Percentiles rank a stretch among this genome's conserved stretches.
These are phyloP conservation scores for Dissophora ornata DNA, from an alignment of 192 early-diverging fungal genomes.

Conservation along the genomic window DNA sequence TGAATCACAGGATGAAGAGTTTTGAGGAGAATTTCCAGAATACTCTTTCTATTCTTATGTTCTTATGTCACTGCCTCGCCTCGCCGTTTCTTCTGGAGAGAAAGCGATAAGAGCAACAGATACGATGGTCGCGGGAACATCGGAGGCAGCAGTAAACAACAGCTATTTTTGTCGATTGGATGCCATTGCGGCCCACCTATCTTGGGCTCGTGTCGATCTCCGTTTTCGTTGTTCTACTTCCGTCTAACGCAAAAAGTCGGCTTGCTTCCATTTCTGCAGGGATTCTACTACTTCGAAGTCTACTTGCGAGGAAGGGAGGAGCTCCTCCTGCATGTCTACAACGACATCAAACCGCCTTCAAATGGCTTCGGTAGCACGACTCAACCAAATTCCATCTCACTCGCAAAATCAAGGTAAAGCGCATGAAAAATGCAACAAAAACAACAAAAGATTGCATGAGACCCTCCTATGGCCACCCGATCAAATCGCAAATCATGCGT, in stretches of 20 bases:
- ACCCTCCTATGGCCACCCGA: background rate
- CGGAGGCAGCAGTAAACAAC: too few species aligned
- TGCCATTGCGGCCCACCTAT: too few species aligned
- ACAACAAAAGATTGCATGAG: background rate
- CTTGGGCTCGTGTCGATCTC: too few species aligned
- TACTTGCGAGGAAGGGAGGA: constrained; percentile 78
- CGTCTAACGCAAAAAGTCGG: background rate
- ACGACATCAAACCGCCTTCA: constrained; percentile 48
- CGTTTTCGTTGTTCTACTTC: background rate
- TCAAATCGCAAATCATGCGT: constrained; percentile 23
- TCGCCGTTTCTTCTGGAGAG: too few species aligned
- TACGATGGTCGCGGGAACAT: too few species aligned
- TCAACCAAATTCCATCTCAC: constrained; percentile 55
- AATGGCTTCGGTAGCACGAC: constrained; percentile 14
- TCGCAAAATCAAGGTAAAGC: constrained; percentile 61
- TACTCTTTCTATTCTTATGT: too few species aligned
- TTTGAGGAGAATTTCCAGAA: background rate
- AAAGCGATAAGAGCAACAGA: too few species aligned
- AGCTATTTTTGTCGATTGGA: too few species aligned
- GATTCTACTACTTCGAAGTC: constrained; percentile 74
- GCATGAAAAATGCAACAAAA: background rate
- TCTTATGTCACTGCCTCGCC: background rate
- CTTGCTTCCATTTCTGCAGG: constrained; percentile 50
- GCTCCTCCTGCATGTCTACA: constrained; percentile 70
- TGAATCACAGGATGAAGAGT: too few species aligned